Conservation (phyloP, 2,329 filamentous ascomycete species). For the Colletotrichum sp. region DNA sequence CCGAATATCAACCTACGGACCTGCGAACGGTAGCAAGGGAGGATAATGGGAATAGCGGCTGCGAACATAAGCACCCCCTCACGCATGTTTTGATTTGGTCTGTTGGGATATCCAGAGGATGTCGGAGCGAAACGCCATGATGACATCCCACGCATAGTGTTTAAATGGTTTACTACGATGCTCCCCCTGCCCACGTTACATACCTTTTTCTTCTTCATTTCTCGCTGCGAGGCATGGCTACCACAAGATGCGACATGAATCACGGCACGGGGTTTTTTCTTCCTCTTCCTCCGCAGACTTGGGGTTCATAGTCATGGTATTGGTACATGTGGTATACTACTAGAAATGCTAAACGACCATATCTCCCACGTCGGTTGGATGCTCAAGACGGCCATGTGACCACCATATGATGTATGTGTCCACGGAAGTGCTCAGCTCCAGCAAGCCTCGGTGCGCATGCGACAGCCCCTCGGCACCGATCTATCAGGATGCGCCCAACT, state of each 20-base stretch:
- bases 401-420: neutral
- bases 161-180: neutral
- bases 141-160: slow-evolving; percentile 17
- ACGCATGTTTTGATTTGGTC: neutral
- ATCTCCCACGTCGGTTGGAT: neutral
- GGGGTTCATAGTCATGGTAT: neutral
- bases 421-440: neutral
- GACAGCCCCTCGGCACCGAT: neutral
- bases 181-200: neutral
- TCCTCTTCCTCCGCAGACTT: neutral
- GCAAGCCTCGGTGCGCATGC: neutral
- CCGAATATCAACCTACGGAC: neutral
- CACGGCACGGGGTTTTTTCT: neutral
- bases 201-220: neutral
- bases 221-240: neutral
- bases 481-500: neutral
- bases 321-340: slow-evolving; percentile 12
- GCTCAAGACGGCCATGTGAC: neutral
- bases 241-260: neutral
- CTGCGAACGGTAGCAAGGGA: neutral
- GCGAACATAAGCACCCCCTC: neutral
- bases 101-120: slow-evolving; percentile 22
- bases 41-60: neutral
- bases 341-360: slow-evolving; percentile 1
- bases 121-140: slow-evolving; percentile 12